Evolutionary conservation across 1,284 basidiomycete species (phyloP), one percentile per base, ranked within the genome.

Genomic region (Ustilago crameri): DNA sequence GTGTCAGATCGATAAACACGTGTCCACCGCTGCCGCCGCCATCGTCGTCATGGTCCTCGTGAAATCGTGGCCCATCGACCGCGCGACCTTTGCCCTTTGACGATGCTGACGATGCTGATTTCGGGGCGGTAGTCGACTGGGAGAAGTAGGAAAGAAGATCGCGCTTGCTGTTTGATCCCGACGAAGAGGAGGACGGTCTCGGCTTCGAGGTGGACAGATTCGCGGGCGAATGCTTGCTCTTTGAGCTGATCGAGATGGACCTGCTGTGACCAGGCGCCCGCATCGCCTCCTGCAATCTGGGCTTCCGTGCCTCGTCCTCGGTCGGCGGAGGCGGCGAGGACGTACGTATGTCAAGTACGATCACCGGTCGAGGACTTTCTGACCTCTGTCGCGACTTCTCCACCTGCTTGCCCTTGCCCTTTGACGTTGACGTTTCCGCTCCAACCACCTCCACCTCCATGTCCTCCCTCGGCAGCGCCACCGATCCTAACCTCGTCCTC

Each of bases 141-240:
- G 40, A 8, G 15, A 65, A 59, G 42, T 59, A 65, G 10, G 62
- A 65, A 7, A 51, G 40, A 2, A 65, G 51, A 37, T 65, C 51
- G 15, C 51, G 51, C 12, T 30, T 42, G 15, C 44, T 49, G 34
- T 38, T 51, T 4, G 60, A 23, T 3, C 44, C n/a, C 15, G 41
- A 42, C 18, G 41, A 42, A 10, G 18, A 10, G 20, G 30, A 43
- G 20, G 42, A 17, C 27, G n/a, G n/a, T n/a, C 26, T 65, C 14
- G 62, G 8, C 10, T 44, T 46, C 4, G 35, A n/a, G 5, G 42
- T 10, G 18, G 54, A 20, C 17, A n/a, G 24, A 10, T 5, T 43
- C 12, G 27, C 37, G 15, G 35, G 20, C 24, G 5, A 30, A 18
- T 5, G 46, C 20, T 50, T 43, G n/a, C 2, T 23, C 27, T 40